Base-by-base conservation (phyloP, 2,329 filamentous ascomycete species). In the Talaromyces sp. region DNA sequence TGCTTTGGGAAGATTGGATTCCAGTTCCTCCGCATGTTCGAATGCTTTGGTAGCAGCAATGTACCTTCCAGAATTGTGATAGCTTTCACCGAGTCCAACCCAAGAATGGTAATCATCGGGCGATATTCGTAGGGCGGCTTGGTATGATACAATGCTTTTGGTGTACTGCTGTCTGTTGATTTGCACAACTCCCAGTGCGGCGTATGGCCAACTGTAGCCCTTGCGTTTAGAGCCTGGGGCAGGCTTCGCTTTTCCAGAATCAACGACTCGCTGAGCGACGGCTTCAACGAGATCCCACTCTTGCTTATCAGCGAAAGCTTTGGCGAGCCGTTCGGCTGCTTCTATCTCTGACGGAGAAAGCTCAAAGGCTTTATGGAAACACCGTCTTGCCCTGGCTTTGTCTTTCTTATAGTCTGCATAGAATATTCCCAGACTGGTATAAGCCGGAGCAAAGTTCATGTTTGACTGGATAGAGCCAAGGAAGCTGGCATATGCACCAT, bases 271-370 rank as follows among this genome's bases (percentile, higher is more conserved):
- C 72, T 93, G 90, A 1, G 95, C 90, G 33, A 99, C 88, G 22
- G 96, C 85, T 77, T 98, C 95, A 8, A 99, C 96, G 57, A 96
- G 87, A 66, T 98, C 95, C 95, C 95, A 99, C 70, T 99, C 95
- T 42, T 90, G 87, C 66, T 92, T 88, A 59, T 96, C 88, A 0
- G 96, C 93, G 73, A 97, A 99, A 0, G 87, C 88, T 62, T 85
- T 85, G 1, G 95, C 93, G 17, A 99, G 83, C 30, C 92, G 85
- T 74, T 98, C 91, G 0, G 95, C 95, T 39, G 95, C 92, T 67
- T 89, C 82, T 0, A 96, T 85, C 72, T 99, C 95, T 0, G 90
- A 88, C 0, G 92, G 80, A 0, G 95, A 99, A 3, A 99, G 79
- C 73, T 99, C 95, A 56, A 99, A 90, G 0, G 95, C 95, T 73